Conservation (phyloP, 1,284 basidiomycete species). For the Pseudozyma tsukubaensis region DNA sequence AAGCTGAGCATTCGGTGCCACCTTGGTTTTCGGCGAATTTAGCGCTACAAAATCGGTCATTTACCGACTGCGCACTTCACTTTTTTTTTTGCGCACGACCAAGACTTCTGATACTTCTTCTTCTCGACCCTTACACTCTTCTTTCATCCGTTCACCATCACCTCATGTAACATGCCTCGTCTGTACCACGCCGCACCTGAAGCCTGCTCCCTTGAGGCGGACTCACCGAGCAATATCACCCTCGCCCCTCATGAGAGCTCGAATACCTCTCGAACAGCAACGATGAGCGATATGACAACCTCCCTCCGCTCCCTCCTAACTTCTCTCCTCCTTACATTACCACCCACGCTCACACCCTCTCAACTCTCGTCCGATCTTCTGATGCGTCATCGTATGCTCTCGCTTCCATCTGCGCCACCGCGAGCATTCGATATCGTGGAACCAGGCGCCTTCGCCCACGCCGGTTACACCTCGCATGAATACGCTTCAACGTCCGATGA, state of each 20-base stretch:
- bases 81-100: background rate
- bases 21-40: conserved; percentile 7
- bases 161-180: background rate
- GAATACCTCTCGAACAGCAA: background rate
- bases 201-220: too few species aligned
- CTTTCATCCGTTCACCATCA: background rate
- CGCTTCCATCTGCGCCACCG: conserved; percentile 11
- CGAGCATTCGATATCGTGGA: conserved; percentile 18
- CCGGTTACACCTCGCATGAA: background rate
- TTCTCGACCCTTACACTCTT: background rate
- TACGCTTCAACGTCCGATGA: background rate
- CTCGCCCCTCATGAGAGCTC: background rate
- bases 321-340: conserved; percentile 20
- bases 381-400: conserved; percentile 41
- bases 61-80: background rate
- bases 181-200: background rate
- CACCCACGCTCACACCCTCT: conserved; percentile 6
- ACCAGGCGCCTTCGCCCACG: background rate
- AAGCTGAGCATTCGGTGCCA: background rate
- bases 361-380: conserved; percentile 33
- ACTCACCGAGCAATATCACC: background rate
- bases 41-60: conserved; percentile 12
- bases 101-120: background rate
- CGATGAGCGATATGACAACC: background rate
- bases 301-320: conserved; percentile 21